Evolutionary conservation across 495 filamentous ascomycete species (phyloP), one percentile per base, ranked within the genome.

Genomic region (Aspergillus heteromorphus): DNA sequence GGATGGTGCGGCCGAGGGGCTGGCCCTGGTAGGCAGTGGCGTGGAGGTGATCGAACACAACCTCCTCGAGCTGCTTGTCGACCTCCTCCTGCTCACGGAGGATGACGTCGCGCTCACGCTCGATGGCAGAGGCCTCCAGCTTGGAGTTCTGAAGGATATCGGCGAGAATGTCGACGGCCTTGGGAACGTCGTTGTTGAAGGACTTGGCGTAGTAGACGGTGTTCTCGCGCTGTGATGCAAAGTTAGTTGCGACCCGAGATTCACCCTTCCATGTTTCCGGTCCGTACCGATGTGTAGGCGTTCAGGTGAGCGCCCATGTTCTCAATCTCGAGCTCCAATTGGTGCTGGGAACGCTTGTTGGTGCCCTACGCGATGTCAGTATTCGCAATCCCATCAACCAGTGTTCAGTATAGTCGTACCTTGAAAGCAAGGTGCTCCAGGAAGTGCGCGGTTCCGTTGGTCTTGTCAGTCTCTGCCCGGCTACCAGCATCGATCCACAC

Each of bases 251-350:
- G n/a, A 38, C 48, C 17, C 29, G 18, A 9, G n/a, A 25, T 14
- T 48, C 27, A 25, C 38, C 59, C 40, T 38, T 45, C 41, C 54
- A 17, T 17, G 51, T 58, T 63, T 66, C 60, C 61, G 64, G 55
- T 63, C 77, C 87, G 59, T 87, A 96, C 92, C 79, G 92, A 97
- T 65, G 93, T 99, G 80, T 99, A 99, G 64, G 93, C 93, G 73
- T 99, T 99, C 57, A 99, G 84, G 78, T 99, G 93, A 58, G 89
- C 93, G 68, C 93, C 93, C 91, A 97, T 96, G 78, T 99, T 97
- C 80, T 99, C 93, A 63, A 99, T 96, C 79, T 99, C 95, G 45
- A 99, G 85, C 79, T 99, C 93, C 72, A 99, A 77, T 74, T 97
- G 93, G 66, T 92, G 86, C 73, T 97, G 95, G 40, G 86, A 89